Conservation (phyloP, 2,329 filamentous ascomycete species). For the Cordyceps tenuipes region DNA sequence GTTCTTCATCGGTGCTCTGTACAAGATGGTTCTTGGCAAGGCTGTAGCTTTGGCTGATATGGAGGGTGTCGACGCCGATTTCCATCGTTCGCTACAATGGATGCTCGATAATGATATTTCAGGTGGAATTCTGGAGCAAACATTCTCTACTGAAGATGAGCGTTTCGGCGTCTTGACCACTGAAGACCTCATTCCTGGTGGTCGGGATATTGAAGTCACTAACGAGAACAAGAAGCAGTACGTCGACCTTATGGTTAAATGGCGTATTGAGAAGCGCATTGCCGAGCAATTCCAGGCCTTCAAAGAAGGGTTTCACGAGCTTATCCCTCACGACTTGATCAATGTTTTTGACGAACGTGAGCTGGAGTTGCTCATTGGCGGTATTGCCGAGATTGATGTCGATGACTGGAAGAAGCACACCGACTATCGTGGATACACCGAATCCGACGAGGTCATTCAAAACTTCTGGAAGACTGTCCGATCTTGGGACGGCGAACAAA, state of each 20-base stretch:
- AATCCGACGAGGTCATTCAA: constrained; percentile 93
- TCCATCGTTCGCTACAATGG: constrained; percentile 94
- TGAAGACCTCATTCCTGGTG: constrained; percentile 85
- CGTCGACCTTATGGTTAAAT: constrained; percentile 96
- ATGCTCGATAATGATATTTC: constrained; percentile 95
- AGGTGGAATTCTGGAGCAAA: constrained; percentile 86
- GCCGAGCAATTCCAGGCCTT: constrained; percentile 98
- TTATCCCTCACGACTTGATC: constrained; percentile 91
- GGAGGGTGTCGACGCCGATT: constrained; percentile 97
- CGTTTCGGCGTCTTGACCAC: constrained; percentile 90
- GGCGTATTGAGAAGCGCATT: constrained; percentile 97
- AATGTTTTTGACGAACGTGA: constrained; percentile 99
- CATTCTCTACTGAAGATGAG: constrained; percentile 95
- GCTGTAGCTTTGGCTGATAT: constrained; percentile 87
- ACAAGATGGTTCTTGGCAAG: constrained; percentile 98
- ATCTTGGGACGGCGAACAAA: constrained; percentile 96
- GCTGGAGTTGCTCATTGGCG: constrained; percentile 89
- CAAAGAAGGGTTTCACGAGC: constrained; percentile 92
- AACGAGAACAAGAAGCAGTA: constrained; percentile 99
- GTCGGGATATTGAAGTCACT: constrained; percentile 87
- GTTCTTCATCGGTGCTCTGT: constrained; percentile 97
- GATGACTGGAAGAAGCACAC: constrained; percentile 99
- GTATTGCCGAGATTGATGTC: constrained; percentile 99
- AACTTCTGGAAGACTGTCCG: constrained; percentile 99
- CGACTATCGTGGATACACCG: constrained; percentile 96